Evolutionary conservation across 768 basidiomycete species (phyloP).

Genomic region (Filobasidium floriforme): DNA sequence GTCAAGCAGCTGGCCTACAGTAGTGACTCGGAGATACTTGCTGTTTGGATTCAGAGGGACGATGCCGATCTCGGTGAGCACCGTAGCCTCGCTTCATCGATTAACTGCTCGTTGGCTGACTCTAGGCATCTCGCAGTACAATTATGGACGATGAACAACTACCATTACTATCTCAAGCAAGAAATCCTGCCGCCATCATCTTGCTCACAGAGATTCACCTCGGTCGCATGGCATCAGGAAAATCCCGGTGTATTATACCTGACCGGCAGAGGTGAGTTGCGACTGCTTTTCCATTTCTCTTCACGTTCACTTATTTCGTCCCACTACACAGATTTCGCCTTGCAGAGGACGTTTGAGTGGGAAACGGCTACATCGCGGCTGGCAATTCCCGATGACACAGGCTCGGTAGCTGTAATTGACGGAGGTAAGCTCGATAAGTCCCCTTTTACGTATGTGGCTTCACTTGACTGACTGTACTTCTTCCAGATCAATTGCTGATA

Average conservation of each 20-base stretch:
- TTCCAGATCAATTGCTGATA: slow-evolving; percentile 62
- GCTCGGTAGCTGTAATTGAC: slow-evolving; percentile 79
- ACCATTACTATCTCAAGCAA: slow-evolving; percentile 97
- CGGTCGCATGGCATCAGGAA: slow-evolving; percentile 83
- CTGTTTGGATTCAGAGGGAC: slow-evolving; percentile 70
- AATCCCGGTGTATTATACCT: slow-evolving; percentile 58
- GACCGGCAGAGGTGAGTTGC: slow-evolving; percentile 57
- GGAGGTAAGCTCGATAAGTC: slow-evolving; percentile 55
- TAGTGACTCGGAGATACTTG: slow-evolving; percentile 74
- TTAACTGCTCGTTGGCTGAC: not conserved
- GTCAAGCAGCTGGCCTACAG: slow-evolving; percentile 76
- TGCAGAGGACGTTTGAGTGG: slow-evolving; percentile 61
- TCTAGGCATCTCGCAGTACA: slow-evolving; percentile 55
- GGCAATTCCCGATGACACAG: slow-evolving; percentile 64
- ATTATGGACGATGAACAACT: slow-evolving; percentile 89
- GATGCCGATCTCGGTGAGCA: slow-evolving; percentile 58
- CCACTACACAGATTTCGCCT: slow-evolving; percentile 48
- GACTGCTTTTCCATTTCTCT: not conserved
- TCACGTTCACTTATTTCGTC: not conserved
- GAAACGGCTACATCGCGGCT: slow-evolving; percentile 63
- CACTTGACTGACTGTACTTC: not conserved
- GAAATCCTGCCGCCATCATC: slow-evolving; percentile 55
- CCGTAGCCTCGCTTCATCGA: not conserved
- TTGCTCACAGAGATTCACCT: slow-evolving; percentile 63
- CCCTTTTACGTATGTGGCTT: not conserved